Evolutionary conservation across 331 rosid genomes (phyloP), one percentile per base, ranked within the genome.

Genomic region (Quercus phellos): DNA sequence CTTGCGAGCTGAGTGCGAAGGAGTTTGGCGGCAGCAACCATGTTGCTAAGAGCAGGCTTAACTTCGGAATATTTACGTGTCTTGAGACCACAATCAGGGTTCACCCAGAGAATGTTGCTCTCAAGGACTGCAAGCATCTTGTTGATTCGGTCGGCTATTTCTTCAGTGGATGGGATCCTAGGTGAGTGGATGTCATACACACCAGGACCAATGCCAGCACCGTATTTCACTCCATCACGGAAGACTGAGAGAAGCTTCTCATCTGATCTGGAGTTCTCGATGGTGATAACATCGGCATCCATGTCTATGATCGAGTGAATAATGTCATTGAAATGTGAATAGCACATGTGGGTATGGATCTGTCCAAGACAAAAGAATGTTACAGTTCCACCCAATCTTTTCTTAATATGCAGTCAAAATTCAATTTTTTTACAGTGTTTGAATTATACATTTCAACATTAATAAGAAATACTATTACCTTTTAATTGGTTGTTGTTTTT

Each of bases 61-160:
- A 92, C 94, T 77, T 92, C 97, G 0, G 88, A 24, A 77, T 92
- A 92, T 59, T 90, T 92, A 73, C 97, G 92, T 0, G 97, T 92
- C 84, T 92, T 92, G 78, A 92, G 94, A 18, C 97, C 97, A 76
- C 97, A 92, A 80, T 92, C 97, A 2, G 97, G 97, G 82, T 92
- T 92, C 38, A 91, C 92, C 89, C 97, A 91, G 21, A 91, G 87
- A 35, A 90, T 76, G 82, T 91, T 86, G 85, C 83, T 89, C 78
- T 90, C 93, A 55, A 92, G 85, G 70, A 92, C 94, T 1, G 88
- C 92, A 79, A 90, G 90, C 87, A 90, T 90, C 74, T 91, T 88
- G 77, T 83, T 83, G 78, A 88, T 85, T 59, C 92, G 78, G 79
- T 85, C 97, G 3, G 93, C 81, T 35, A 92, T 85, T 86, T 92